Percentiles rank a stretch among this genome's conserved stretches.
Evolutionary conservation across 495 filamentous ascomycete species (phyloP).

Genomic region (Penicillium taxi): DNA sequence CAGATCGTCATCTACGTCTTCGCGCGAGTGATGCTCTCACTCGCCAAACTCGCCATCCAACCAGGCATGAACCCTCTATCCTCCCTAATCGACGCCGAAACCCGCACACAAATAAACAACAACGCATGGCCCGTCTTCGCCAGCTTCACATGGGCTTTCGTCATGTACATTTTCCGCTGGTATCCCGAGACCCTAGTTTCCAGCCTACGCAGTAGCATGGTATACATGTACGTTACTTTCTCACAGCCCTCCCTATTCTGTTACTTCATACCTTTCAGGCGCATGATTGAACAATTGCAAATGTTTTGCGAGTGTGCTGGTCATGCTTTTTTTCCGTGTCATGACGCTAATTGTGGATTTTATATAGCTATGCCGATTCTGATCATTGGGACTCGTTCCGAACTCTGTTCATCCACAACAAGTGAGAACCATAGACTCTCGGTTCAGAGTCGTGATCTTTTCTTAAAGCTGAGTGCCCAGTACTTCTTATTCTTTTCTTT

Average conservation of each 20-base stretch:
- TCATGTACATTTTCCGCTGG: slow-evolving; percentile 95
- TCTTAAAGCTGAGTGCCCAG: background rate
- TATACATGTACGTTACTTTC: slow-evolving; percentile 77
- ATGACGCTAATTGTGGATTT: slow-evolving; percentile 16
- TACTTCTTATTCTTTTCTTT: slow-evolving; percentile 1
- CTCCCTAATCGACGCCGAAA: slow-evolving; percentile 33
- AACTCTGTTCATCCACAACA: slow-evolving; percentile 77
- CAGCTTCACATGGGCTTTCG: slow-evolving; percentile 73
- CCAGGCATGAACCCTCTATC: slow-evolving; percentile 45
- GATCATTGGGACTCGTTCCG: slow-evolving; percentile 78
- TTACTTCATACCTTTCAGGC: too few relatives aligned
- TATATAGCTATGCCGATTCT: slow-evolving; percentile 54
- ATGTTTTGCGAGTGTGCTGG: too few relatives aligned
- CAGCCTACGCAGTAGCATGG: slow-evolving; percentile 93
- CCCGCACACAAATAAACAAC: slow-evolving; percentile 46
- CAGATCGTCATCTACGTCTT: slow-evolving; percentile 95
- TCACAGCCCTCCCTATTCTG: too few relatives aligned
- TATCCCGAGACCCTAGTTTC: slow-evolving; percentile 82
- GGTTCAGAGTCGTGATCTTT: background rate
- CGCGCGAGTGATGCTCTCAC: slow-evolving; percentile 74
- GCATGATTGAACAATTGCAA: too few relatives aligned
- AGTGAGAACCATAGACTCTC: slow-evolving; percentile 48
- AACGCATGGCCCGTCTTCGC: slow-evolving; percentile 91
- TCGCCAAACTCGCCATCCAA: slow-evolving; percentile 74
- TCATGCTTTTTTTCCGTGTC: background rate